These are phyloP conservation scores for Cunninghamia lanceolata DNA, from an alignment of 75 land plant species.

Conservation along the genomic window DNA sequence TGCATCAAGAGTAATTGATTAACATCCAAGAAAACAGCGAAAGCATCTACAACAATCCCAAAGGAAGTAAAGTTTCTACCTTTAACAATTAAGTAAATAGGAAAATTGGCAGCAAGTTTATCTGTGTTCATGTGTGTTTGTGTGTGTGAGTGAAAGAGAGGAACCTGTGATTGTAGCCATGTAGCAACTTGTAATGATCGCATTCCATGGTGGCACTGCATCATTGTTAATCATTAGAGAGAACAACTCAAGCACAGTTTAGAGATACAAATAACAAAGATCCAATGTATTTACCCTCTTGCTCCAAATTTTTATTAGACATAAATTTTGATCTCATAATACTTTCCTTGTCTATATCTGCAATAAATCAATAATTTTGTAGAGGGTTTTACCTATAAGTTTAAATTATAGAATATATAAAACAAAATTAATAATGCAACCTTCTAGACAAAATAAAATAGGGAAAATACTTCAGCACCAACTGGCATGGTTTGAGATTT, in stretches of 20 bases:
- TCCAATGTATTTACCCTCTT: too few relatives aligned
- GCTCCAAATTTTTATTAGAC: background rate
- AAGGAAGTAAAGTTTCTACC: background rate
- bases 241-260: background rate
- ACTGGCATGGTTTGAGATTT: background rate
- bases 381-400: background rate
- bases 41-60: background rate
- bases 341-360: background rate
- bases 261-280: conserved; percentile 2
- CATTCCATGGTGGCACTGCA: conserved; percentile 99
- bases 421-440: background rate
- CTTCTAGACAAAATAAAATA: background rate
- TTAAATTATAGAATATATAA: background rate
- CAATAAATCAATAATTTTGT: background rate
- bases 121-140: background rate
- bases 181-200: conserved; percentile 89
- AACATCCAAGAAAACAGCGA: background rate
- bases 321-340: background rate
- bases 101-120: background rate
- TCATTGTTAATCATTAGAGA: background rate
- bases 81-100: background rate
- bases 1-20: background rate
- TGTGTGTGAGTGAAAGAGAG: background rate
- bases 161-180: conserved; percentile 94
- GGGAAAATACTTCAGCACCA: background rate